Conservation (phyloP, 2,329 filamentous ascomycete species). For the Diaporthe aspalathi region DNA sequence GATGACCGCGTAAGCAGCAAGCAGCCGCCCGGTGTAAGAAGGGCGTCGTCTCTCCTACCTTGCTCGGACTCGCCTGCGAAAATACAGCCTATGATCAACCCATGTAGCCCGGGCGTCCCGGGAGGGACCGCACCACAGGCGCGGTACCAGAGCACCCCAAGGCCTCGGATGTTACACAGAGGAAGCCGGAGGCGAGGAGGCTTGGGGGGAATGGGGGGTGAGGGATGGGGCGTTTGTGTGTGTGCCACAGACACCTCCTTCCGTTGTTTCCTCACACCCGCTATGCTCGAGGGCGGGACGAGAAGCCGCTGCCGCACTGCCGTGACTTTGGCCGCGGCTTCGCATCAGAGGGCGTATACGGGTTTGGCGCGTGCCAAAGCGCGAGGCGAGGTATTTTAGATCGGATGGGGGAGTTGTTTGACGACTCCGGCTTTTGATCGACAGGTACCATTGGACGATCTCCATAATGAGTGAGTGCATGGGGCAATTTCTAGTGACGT, state of each 20-base stretch:
- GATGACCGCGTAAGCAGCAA: not conserved
- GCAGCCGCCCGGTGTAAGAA: not conserved
- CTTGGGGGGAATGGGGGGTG: too few species aligned
- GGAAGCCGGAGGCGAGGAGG: not conserved
- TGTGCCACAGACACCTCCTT: not conserved
- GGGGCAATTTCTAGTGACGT: not conserved
- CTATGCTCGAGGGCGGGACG: not conserved
- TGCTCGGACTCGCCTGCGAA: not conserved
- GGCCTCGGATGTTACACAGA: not conserved
- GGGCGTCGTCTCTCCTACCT: not conserved
- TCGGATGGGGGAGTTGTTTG: not conserved
- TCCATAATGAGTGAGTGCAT: not conserved
- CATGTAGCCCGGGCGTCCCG: not conserved
- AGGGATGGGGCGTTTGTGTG: not conserved
- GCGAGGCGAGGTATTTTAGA: not conserved
- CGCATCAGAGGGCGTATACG: not conserved
- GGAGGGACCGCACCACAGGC: too few species aligned
- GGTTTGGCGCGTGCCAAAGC: conserved; percentile 6
- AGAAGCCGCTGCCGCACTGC: not conserved
- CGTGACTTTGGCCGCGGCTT: not conserved
- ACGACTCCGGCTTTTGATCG: not conserved
- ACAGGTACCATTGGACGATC: not conserved
- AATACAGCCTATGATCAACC: not conserved
- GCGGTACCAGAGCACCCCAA: too few species aligned
- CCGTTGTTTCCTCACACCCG: too few species aligned